Percentiles rank a stretch among this genome's conserved stretches.
Conservation (phyloP, 2,329 filamentous ascomycete genomes). For the Diaporthe sp. region DNA sequence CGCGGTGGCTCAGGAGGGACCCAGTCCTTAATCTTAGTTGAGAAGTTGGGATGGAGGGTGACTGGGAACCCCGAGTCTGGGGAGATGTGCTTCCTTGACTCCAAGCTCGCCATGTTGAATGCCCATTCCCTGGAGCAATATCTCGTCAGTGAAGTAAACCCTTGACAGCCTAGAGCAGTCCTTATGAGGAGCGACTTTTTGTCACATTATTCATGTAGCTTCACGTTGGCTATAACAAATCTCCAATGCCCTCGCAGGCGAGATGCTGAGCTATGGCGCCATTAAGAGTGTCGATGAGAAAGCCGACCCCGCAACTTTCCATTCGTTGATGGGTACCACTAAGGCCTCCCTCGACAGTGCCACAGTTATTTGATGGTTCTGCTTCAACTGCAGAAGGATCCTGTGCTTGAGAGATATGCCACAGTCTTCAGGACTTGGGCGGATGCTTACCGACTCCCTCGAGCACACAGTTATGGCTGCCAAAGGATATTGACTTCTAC, state of each 20-base stretch:
- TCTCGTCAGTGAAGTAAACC: neutral
- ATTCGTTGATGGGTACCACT: neutral
- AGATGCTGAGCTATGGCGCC: slow-evolving; percentile 7
- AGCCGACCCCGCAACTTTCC: neutral
- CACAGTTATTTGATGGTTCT: neutral
- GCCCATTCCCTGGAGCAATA: neutral
- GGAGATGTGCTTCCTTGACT: slow-evolving; percentile 62
- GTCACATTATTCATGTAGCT: neutral
- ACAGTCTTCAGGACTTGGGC: neutral
- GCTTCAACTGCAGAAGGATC: neutral
- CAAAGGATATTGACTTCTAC: neutral
- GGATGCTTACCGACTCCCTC: neutral
- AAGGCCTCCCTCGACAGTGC: neutral
- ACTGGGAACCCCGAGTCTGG: slow-evolving; percentile 63
- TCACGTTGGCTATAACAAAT: too few relatives aligned
- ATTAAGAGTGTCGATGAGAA: neutral
- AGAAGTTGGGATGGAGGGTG: slow-evolving; percentile 62
- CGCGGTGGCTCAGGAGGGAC: slow-evolving; percentile 56
- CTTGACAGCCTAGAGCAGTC: neutral
- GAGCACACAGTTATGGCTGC: neutral
- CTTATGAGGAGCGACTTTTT: neutral
- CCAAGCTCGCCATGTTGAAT: slow-evolving; percentile 55
- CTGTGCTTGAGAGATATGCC: neutral
- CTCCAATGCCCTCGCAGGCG: neutral
- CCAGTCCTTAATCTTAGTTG: slow-evolving; percentile 59